Conservation (phyloP, 2,329 filamentous ascomycete genomes). For the Colletotrichum eleusines region DNA sequence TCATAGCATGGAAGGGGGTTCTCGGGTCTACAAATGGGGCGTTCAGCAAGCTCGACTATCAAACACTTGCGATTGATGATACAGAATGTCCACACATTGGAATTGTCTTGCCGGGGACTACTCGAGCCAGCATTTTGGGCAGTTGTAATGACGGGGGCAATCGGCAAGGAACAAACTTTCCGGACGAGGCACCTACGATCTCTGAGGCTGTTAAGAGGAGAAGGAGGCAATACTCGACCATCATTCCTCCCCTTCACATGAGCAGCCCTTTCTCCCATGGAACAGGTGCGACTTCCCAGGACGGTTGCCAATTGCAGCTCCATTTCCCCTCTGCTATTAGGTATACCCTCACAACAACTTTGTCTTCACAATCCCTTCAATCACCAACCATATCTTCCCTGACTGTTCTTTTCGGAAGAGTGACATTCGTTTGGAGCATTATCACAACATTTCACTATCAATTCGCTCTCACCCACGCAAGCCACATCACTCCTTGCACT, state of each 20-base stretch:
- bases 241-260: neutral
- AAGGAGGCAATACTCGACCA: neutral
- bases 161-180: too few species aligned
- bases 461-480: neutral
- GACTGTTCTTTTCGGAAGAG: neutral
- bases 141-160: neutral
- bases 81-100: too few species aligned
- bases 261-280: neutral
- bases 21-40: slow-evolving; percentile 4
- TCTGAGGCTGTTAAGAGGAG: neutral
- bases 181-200: neutral
- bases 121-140: neutral
- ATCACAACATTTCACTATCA: neutral
- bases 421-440: too few species aligned
- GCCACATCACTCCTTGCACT: too few species aligned
- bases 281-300: neutral
- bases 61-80: slow-evolving; percentile 14
- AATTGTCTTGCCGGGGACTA: too few species aligned
- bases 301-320: rapidly evolving
- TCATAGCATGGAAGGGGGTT: slow-evolving; percentile 26
- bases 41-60: slow-evolving; percentile 12
- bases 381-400: neutral
- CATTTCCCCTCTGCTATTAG: neutral
- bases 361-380: neutral
- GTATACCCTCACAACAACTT: too few species aligned